These are phyloP conservation scores for Thymus mandschuricus DNA, from an alignment of 257 asterid species.

Conservation along the genomic window DNA sequence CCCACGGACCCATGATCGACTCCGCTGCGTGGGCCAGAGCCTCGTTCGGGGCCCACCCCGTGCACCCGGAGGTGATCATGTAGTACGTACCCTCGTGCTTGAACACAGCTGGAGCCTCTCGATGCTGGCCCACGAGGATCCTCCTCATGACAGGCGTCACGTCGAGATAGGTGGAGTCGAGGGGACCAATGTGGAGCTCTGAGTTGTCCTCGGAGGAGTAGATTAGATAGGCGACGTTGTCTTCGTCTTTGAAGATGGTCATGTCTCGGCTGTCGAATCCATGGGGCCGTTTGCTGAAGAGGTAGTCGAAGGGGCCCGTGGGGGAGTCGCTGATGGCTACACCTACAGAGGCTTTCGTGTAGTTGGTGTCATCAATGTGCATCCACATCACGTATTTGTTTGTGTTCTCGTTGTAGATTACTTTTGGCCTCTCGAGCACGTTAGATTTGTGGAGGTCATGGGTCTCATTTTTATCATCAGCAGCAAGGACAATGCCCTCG, in stretches of 20 bases:
- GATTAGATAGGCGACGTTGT: constrained; percentile 70
- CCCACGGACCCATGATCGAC: constrained; percentile 95
- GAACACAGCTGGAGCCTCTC: constrained; percentile 97
- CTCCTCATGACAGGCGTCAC: constrained; percentile 53
- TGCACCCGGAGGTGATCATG: constrained; percentile 98
- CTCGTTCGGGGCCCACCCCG: constrained; percentile 97
- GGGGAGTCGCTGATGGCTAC: constrained; percentile 78
- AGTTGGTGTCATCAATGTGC: constrained; percentile 91
- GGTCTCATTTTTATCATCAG: constrained; percentile 65
- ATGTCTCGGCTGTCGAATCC: constrained; percentile 94
- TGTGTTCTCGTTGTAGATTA: constrained; percentile 76
- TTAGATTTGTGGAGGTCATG: constrained; percentile 88
- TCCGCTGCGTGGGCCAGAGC: constrained; percentile 93
- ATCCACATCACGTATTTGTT: constrained; percentile 91
- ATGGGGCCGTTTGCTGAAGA: constrained; percentile 82
- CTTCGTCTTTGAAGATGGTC: constrained; percentile 92
- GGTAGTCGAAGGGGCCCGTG: constrained; percentile 77
- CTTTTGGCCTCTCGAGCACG: constrained; percentile 96
- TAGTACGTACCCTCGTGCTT: constrained; percentile 80
- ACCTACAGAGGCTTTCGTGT: constrained; percentile 89
- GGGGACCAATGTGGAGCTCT: constrained; percentile 87
- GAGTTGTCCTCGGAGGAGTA: constrained; percentile 92
- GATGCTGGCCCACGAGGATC: constrained; percentile 76
- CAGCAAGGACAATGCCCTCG: constrained; percentile 87
- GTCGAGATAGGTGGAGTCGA: constrained; percentile 59